Evolutionary conservation across 2,329 filamentous ascomycete genomes (phyloP).

Genomic region (Botryotinia calthae): DNA sequence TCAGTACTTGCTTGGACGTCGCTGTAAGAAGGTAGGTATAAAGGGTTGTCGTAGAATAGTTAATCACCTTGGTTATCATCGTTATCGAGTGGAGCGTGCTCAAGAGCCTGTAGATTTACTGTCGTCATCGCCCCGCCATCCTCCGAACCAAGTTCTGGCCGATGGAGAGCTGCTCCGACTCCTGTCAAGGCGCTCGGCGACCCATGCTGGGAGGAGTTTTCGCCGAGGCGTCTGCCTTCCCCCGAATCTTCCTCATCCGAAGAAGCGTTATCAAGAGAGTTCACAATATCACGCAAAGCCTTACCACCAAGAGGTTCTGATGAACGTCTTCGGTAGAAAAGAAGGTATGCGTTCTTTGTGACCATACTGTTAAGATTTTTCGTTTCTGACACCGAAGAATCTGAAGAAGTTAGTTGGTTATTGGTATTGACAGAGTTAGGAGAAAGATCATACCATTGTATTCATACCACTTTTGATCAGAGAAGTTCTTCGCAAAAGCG

Average conservation of each 20-base stretch:
- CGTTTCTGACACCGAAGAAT: conserved; percentile 67
- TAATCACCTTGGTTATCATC: conserved; percentile 28
- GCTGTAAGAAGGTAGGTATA: conserved; percentile 27
- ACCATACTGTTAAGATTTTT: conserved; percentile 62
- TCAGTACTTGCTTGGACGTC: conserved; percentile 34
- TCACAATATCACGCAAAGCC: conserved; percentile 67
- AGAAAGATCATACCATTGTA: conserved; percentile 74
- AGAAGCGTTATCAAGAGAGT: conserved; percentile 55
- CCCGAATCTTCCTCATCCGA: conserved; percentile 57
- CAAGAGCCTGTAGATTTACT: conserved; percentile 32
- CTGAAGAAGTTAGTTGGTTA: conserved; percentile 52
- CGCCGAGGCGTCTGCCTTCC: conserved; percentile 85
- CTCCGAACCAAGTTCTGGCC: conserved; percentile 56
- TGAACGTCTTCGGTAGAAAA: conserved; percentile 92
- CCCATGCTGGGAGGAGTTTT: conserved; percentile 79
- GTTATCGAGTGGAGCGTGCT: conserved; percentile 33
- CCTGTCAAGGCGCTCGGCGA: conserved; percentile 83
- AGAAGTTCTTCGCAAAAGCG: conserved; percentile 88
- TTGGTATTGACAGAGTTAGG: neutral
- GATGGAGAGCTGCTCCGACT: conserved; percentile 73
- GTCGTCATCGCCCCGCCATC: conserved; percentile 35
- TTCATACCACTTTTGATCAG: conserved; percentile 87
- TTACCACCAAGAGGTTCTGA: conserved; percentile 74
- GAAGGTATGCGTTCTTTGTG: conserved; percentile 77
- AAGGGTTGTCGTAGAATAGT: conserved; percentile 17